Conservation (phyloP, 2,329 filamentous ascomycete species). For the Pseudogymnoascus sp. region DNA sequence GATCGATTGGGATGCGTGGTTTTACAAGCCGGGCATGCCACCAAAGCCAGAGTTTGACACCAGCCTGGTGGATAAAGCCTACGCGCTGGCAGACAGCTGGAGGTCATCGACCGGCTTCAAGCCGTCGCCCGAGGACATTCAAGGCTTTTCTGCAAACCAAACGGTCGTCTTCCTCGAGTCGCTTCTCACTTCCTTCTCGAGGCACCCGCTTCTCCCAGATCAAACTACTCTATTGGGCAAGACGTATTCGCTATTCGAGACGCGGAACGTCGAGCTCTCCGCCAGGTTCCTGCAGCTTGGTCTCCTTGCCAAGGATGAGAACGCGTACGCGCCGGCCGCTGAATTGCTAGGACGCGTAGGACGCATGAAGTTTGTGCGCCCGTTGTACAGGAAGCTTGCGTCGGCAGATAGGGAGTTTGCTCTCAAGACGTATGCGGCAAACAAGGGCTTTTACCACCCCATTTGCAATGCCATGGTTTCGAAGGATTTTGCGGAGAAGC, state of each 20-base stretch:
- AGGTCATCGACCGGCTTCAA: conserved; percentile 54
- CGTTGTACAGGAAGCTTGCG: conserved; percentile 70
- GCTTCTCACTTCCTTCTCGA: conserved; percentile 54
- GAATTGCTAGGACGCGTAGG: conserved; percentile 75
- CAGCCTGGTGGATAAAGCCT: conserved; percentile 76
- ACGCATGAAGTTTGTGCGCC: conserved; percentile 94
- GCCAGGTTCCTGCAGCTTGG: conserved; percentile 74
- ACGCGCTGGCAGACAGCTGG: conserved; percentile 77
- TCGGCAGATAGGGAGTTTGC: conserved; percentile 69
- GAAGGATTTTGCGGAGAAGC: conserved; percentile 56
- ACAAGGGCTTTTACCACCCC: conserved; percentile 90
- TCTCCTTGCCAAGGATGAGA: conserved; percentile 63
- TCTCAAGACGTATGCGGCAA: conserved; percentile 74
- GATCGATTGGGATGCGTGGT: conserved; percentile 85
- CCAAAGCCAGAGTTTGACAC: conserved; percentile 90
- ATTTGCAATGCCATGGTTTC: conserved; percentile 82
- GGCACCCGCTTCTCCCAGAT: conserved; percentile 53
- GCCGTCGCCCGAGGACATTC: conserved; percentile 62
- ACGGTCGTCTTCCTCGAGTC: conserved; percentile 83
- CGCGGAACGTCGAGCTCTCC: conserved; percentile 80
- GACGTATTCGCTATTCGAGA: conserved; percentile 65
- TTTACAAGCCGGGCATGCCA: conserved; percentile 82
- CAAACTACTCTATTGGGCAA: conserved; percentile 66
- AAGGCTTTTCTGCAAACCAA: conserved; percentile 75
- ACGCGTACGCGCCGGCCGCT: conserved; percentile 62